phyloP scores from a whole-genome alignment of 139 green algal genomes.

The Coelastrella sp. region DNA sequence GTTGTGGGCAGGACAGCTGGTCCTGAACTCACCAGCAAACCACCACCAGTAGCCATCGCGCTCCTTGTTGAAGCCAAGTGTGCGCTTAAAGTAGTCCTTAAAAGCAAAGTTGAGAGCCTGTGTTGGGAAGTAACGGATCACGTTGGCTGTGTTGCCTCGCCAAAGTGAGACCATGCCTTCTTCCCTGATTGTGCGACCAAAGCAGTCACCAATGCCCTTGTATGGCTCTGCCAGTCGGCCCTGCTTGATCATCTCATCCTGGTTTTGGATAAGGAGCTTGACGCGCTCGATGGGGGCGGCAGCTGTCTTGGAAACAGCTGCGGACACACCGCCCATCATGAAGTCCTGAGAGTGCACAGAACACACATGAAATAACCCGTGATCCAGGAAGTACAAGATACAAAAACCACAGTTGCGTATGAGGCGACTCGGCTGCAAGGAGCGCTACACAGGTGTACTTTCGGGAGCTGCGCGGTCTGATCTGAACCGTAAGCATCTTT shows the following conservation, averaged over 20 bases:
- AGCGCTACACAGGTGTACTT: neutral
- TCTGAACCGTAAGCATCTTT: neutral
- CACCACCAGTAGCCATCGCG: constrained; percentile 95
- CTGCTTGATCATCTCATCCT: constrained; percentile 81
- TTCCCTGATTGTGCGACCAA: constrained; percentile 88
- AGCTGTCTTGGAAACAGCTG: constrained; percentile 93
- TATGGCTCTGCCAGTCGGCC: constrained; percentile 73
- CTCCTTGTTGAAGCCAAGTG: constrained; percentile 96
- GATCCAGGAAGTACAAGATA: neutral
- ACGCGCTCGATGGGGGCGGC: constrained; percentile 97
- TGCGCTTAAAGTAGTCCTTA: constrained; percentile 99
- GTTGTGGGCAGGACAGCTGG: neutral
- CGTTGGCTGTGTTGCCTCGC: constrained; percentile 97
- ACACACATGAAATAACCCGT: constrained; percentile 43
- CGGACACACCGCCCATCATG: constrained; percentile 58
- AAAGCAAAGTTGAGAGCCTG: constrained; percentile 99
- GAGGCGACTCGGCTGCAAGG: neutral
- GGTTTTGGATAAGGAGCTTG: constrained; percentile 97
- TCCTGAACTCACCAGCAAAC: constrained; percentile 78
- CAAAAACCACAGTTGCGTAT: too few species aligned
- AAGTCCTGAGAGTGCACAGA: constrained; percentile 55
- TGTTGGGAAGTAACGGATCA: constrained; percentile 76
- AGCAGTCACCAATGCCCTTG: constrained; percentile 97
- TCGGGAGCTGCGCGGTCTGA: constrained; percentile 4
- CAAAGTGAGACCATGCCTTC: constrained; percentile 95